A percentile compares a stretch with the other conserved stretches of the same genome.
phyloP scores from a whole-genome alignment of 2,329 filamentous ascomycete genomes.

The Epichloe bromicola region DNA sequence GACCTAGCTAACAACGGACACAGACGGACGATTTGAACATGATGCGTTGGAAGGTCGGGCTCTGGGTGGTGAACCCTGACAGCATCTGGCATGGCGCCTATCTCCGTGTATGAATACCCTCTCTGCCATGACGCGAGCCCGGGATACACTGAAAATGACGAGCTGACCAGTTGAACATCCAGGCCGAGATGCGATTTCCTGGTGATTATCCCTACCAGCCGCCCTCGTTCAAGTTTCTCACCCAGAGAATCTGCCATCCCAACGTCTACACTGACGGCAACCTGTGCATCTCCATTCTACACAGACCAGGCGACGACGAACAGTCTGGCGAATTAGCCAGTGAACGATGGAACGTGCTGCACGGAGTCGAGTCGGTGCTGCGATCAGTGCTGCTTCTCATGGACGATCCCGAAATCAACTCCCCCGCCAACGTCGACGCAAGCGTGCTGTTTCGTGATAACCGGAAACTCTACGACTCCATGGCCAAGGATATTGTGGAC shows the following conservation, averaged over 20 bases:
- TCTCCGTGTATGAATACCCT: slow-evolving; percentile 44
- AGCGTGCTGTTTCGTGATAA: slow-evolving; percentile 72
- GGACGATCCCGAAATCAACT: slow-evolving; percentile 87
- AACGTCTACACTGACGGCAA: slow-evolving; percentile 88
- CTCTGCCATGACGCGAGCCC: slow-evolving; percentile 5
- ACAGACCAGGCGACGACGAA: slow-evolving; percentile 79
- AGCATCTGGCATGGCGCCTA: slow-evolving; percentile 89
- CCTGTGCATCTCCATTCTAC: slow-evolving; percentile 93
- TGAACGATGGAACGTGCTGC: slow-evolving; percentile 88
- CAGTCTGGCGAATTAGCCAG: slow-evolving; percentile 83
- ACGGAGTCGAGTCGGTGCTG: slow-evolving; percentile 88
- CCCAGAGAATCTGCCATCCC: slow-evolving; percentile 69
- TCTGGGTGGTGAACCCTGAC: slow-evolving; percentile 87
- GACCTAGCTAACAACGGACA: neutral
- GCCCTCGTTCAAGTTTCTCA: slow-evolving; percentile 74
- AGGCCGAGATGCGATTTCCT: slow-evolving; percentile 78
- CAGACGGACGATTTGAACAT: slow-evolving; percentile 72
- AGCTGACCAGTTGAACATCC: neutral
- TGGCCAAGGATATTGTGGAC: slow-evolving; percentile 57
- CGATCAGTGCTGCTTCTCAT: slow-evolving; percentile 85
- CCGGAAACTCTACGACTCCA: slow-evolving; percentile 53
- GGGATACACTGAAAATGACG: neutral
- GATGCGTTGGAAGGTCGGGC: slow-evolving; percentile 73
- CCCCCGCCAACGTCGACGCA: slow-evolving; percentile 93
- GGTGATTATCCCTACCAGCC: slow-evolving; percentile 82